These are phyloP conservation scores for Aureobasidium sp. DNA, from an alignment of 2,329 filamentous ascomycete genomes.

Conservation along the genomic window DNA sequence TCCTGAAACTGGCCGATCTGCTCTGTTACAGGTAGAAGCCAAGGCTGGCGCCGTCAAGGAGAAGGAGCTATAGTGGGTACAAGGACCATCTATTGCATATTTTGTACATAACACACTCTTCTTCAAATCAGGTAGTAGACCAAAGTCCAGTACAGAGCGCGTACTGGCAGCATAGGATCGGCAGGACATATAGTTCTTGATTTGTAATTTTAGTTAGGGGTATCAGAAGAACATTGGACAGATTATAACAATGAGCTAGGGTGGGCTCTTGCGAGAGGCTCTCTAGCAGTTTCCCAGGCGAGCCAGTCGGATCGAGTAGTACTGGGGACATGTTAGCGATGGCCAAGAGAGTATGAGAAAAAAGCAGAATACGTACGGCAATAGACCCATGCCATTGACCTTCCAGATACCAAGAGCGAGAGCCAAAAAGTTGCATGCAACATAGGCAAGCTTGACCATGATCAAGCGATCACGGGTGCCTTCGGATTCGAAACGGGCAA, in stretches of 20 bases:
- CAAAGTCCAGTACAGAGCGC: background rate
- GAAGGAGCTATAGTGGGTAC: conserved; percentile 29
- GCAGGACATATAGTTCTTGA: background rate
- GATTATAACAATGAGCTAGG: conserved; percentile 16
- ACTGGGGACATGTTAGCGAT: conserved; percentile 37
- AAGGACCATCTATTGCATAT: background rate
- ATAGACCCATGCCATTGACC: conserved; percentile 87
- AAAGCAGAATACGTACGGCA: conserved; percentile 58
- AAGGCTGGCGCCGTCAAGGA: conserved; percentile 23
- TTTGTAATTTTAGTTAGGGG: background rate
- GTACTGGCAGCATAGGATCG: background rate
- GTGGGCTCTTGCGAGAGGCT: conserved; percentile 55
- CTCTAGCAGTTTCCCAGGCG: conserved; percentile 78
- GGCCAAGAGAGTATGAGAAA: background rate
- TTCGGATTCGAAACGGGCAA: conserved; percentile 81
- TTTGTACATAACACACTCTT: conserved; percentile 2
- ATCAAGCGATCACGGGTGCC: conserved; percentile 65
- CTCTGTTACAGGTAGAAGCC: conserved; percentile 27
- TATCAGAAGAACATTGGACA: background rate
- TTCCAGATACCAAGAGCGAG: conserved; percentile 90
- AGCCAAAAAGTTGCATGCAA: conserved; percentile 77
- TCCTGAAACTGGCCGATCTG: conserved; percentile 30
- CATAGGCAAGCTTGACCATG: conserved; percentile 78
- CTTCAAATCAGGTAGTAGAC: background rate
- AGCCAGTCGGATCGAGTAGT: conserved; percentile 97